These are phyloP conservation scores for Ganoderma leucocontextum DNA, from an alignment of 1,284 basidiomycete genomes.

Conservation along the genomic window DNA sequence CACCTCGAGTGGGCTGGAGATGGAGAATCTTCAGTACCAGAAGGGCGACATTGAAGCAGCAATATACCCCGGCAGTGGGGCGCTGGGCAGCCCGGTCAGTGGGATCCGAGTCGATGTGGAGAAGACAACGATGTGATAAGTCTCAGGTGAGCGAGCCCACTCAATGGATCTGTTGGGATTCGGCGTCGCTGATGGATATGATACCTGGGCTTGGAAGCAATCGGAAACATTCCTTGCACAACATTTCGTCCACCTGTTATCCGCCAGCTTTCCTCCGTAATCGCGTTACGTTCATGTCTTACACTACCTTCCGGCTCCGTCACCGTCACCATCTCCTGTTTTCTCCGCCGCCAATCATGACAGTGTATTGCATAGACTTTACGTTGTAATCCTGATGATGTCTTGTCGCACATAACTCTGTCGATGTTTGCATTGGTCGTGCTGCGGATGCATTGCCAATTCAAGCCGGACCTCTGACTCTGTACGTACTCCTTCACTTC, in stretches of 20 bases:
- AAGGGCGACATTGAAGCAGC: slow-evolving; percentile 44
- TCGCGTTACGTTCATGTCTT: slow-evolving; percentile 23
- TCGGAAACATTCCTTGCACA: slow-evolving; percentile 23
- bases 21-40: slow-evolving; percentile 63
- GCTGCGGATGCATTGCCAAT: neutral
- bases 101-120: slow-evolving; percentile 75
- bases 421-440: slow-evolving; percentile 1
- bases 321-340: slow-evolving; percentile 13
- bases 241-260: slow-evolving; percentile 15
- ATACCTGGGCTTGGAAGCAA: slow-evolving; percentile 9
- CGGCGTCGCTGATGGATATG: neutral
- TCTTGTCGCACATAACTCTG: slow-evolving; percentile 11
- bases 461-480: neutral
- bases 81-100: slow-evolving; percentile 47
- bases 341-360: slow-evolving; percentile 10
- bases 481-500: neutral
- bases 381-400: slow-evolving; percentile 13
- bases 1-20: slow-evolving; percentile 50
- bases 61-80: slow-evolving; percentile 46
- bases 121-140: slow-evolving; percentile 59
- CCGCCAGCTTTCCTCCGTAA: slow-evolving; percentile 20
- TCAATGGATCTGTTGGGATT: neutral
- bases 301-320: slow-evolving; percentile 19
- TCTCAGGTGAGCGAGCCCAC: slow-evolving; percentile 13
- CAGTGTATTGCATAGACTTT: slow-evolving; percentile 33